Base-by-base conservation (phyloP, 805 yeast genomes). In the Spathaspora hagerdaliae region DNA sequence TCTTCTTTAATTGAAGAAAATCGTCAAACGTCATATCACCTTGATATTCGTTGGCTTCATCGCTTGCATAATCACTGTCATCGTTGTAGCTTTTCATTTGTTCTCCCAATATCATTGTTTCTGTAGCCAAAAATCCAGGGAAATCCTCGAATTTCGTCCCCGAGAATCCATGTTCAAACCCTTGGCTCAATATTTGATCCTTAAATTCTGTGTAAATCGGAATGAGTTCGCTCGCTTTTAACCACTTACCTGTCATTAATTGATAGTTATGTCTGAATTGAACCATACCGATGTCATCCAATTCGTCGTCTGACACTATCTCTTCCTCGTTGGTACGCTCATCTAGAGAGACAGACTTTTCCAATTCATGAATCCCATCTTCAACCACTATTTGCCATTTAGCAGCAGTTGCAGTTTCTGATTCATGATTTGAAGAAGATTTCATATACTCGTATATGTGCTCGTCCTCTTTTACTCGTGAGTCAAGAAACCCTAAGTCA, bases 111-210 rank as follows among this genome's bases (percentile, higher is more conserved):
- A 45, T 27, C 11, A 49, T 38, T 1, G 51, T 45, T 33, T 49
- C 49, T 39, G 40, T 42, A 24, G 44, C 42, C 11, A 52, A 38
- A 36, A 52, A 52, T 56, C 83, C 89, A 52, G 83, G 79, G 55
- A 83, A 83, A 54, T 83, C 88, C 56, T 83, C 88, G 52, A 82
- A 87, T 53, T 79, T 81, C 7, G 82, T 77, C 43, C 69, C 77
- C 13, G 71, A 27, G 19, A 46, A 46, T 7, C 34, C 45, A 27
- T 39, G 27, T 35, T 27, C 31, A 19, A 40, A 41, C n/a, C n/a
- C 31, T n/a, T 27, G 39, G 13, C 37, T 13, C 31, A 29, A 8
- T 11, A 40, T 40, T n/a, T 27, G 29, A 7, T 26, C 11, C 10
- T 42, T 36, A 29, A 32, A 39, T 31, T 42, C 26, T 2, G 35